These are phyloP conservation scores for Cymbomonas tetramitiformis DNA, from an alignment of 139 green algal genomes.

Conservation along the genomic window DNA sequence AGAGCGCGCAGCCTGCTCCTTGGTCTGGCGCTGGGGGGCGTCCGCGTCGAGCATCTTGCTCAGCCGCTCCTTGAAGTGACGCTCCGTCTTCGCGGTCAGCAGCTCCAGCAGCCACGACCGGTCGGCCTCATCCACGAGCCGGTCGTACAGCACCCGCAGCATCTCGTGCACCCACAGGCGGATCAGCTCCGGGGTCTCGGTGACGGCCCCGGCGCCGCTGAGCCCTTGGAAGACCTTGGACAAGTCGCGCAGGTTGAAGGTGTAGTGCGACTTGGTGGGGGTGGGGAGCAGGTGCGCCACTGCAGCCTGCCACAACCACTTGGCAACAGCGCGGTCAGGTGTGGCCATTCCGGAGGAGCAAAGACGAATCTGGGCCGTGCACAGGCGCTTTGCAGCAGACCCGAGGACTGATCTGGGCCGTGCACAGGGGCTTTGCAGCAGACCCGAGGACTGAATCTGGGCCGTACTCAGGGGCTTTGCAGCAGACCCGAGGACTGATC, in stretches of 20 bases:
- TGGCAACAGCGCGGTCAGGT: too few species aligned
- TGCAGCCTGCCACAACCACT: conserved; percentile 5
- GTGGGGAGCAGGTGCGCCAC: conserved; percentile 34
- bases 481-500: too few species aligned
- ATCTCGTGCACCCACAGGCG: conserved; percentile 40
- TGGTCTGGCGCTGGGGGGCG: too few species aligned
- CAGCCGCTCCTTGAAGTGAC: conserved; percentile 60
- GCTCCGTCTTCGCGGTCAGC: conserved; percentile 34
- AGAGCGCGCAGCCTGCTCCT: too few species aligned
- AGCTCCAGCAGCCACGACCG: conserved; percentile 22
- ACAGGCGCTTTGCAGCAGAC: too few species aligned
- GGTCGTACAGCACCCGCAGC: conserved; percentile 34
- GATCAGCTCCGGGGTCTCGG: conserved; percentile 15
- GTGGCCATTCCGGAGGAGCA: too few species aligned
- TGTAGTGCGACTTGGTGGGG: conserved; percentile 37
- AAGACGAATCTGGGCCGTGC: too few species aligned
- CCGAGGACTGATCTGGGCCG: too few species aligned
- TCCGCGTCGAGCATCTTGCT: conserved; percentile 25
- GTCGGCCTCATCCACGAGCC: conserved; percentile 33
- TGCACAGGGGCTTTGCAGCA: too few species aligned
- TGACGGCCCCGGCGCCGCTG: background rate
- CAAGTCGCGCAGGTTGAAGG: conserved; percentile 43
- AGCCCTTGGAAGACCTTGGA: conserved; percentile 28
- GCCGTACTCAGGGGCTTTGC: too few species aligned
- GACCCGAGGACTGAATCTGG: too few species aligned